Evolutionary conservation across 768 basidiomycete species (phyloP), one percentile per base, ranked within the genome.

Genomic region (Pisolithus marmoratus): DNA sequence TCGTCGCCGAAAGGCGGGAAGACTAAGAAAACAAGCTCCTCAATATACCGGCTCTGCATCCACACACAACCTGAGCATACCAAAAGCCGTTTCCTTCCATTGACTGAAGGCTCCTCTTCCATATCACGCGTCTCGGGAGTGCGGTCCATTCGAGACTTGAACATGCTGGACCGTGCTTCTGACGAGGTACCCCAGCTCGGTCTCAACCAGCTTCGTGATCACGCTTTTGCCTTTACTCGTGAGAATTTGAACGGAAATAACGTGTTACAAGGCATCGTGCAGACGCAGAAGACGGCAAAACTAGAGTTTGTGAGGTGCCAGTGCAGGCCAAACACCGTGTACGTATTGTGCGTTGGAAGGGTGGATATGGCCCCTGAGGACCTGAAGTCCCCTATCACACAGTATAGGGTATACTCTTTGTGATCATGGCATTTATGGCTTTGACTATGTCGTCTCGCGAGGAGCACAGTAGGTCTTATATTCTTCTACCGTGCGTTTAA

Each of bases 1-100:
- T 71, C 29, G 70, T 67, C 23, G 58, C 58, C 27, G 70, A 71
- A 50, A 72, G 71, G 17, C 66, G 70, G 8, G 70, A 71, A 40
- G 42, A 57, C 71, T 70, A 44, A 12, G 46, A n/a, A 23, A 27
- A 36, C 19, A 9, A 37, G 24, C 14, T 38, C 24, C 41, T 38
- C 15, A 57, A 42, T 3, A 27, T 38, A 22, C 4, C 20, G 24
- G n/a, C 34, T 6, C 15, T 14, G 8, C 23, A 14, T 20, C 23
- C 14, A 24, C 27, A n/a, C n/a, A 19, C 5, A 6, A 27, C 4
- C n/a, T n/a, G 6, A 26, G 23, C 67, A 49, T 49, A 69, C 66
- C 38, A 59, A 44, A 38, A 48, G 11, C 5, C 48, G 15, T 11
- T 48, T 52, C 51, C 24, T 36, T 27, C 36, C 29, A 11, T 29